Conservation (phyloP, 2,329 filamentous ascomycete species). For the Cladosporium colombiae region DNA sequence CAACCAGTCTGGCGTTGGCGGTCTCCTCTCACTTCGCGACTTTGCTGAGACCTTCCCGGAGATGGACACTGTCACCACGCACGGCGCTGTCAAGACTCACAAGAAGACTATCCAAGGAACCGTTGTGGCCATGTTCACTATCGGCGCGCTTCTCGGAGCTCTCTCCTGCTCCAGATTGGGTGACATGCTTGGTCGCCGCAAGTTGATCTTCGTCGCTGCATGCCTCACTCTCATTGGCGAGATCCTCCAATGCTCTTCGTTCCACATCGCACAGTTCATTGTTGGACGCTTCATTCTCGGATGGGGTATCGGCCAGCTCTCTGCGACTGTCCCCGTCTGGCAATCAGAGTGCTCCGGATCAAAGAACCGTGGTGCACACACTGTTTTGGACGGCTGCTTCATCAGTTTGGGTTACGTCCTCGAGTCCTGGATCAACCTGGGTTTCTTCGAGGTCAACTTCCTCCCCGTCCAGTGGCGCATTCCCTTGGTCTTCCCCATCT, state of each 20-base stretch:
- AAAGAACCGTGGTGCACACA: slow-evolving; percentile 43
- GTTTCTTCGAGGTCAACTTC: slow-evolving; percentile 42
- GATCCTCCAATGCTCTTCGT: slow-evolving; percentile 50
- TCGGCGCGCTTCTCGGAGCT: slow-evolving; percentile 50
- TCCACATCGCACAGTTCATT: slow-evolving; percentile 46
- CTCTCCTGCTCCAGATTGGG: slow-evolving; percentile 45
- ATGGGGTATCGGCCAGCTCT: slow-evolving; percentile 53
- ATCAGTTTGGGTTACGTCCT: slow-evolving; percentile 49
- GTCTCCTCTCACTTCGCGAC: slow-evolving; percentile 44
- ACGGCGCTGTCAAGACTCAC: slow-evolving; percentile 44
- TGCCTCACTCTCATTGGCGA: slow-evolving; percentile 51
- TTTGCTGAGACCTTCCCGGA: slow-evolving; percentile 50
- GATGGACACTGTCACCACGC: slow-evolving; percentile 48
- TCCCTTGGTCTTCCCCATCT: slow-evolving; percentile 52
- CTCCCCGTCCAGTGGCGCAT: slow-evolving; percentile 47
- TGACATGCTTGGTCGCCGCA: slow-evolving; percentile 18
- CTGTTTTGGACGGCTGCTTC: slow-evolving; percentile 49
- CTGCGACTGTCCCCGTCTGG: slow-evolving; percentile 52
- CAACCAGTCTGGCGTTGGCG: slow-evolving; percentile 54
- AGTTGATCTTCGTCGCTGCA: slow-evolving; percentile 19
- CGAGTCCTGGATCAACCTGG: slow-evolving; percentile 53
- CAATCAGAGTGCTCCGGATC: slow-evolving; percentile 49
- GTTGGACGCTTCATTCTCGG: slow-evolving; percentile 53
- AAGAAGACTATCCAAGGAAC: slow-evolving; percentile 50
- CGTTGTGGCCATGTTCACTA: slow-evolving; percentile 47